Percentiles rank a stretch among this genome's conserved stretches.
phyloP scores from a whole-genome alignment of 164 flowering plant genomes.

The Stephania japonica region DNA sequence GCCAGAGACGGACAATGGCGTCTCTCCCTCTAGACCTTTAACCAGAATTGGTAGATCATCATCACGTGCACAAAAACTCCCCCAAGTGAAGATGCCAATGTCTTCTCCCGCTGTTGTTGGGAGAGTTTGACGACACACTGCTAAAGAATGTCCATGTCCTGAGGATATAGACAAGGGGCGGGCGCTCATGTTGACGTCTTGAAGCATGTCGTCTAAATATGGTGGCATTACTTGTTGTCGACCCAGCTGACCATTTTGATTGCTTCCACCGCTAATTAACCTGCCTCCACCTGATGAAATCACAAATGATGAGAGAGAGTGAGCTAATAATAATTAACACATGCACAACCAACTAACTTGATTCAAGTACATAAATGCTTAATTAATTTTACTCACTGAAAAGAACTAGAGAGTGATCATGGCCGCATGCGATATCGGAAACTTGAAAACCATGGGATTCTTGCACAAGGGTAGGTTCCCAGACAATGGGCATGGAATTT shows the following conservation, averaged over 20 bases:
- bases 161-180: slow-evolving; percentile 47
- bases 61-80: no score
- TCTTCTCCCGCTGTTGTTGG: slow-evolving; percentile 19
- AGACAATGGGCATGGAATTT: slow-evolving; percentile 74
- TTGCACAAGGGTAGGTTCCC: slow-evolving; percentile 67
- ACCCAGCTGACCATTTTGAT: slow-evolving; percentile 79
- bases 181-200: slow-evolving; percentile 41
- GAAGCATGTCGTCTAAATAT: slow-evolving; percentile 44
- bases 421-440: slow-evolving; percentile 76
- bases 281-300: slow-evolving; percentile 58
- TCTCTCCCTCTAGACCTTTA: slow-evolving; percentile 41
- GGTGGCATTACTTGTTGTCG: slow-evolving; percentile 34
- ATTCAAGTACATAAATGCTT: no score
- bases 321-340: not conserved
- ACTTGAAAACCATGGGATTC: slow-evolving; percentile 49
- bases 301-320: not conserved
- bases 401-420: slow-evolving; percentile 84
- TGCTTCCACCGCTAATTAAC: slow-evolving; percentile 72
- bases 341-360: not conserved
- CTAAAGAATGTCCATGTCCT: slow-evolving; percentile 88
- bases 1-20: slow-evolving; percentile 42
- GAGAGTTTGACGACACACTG: slow-evolving; percentile 42
- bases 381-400: slow-evolving; percentile 50
- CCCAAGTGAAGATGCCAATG: slow-evolving; percentile 51
- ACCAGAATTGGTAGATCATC: slow-evolving; percentile 33